These are phyloP conservation scores for Pyricularia pennisetigena DNA, from an alignment of 2,329 filamentous ascomycete species.

Conservation along the genomic window DNA sequence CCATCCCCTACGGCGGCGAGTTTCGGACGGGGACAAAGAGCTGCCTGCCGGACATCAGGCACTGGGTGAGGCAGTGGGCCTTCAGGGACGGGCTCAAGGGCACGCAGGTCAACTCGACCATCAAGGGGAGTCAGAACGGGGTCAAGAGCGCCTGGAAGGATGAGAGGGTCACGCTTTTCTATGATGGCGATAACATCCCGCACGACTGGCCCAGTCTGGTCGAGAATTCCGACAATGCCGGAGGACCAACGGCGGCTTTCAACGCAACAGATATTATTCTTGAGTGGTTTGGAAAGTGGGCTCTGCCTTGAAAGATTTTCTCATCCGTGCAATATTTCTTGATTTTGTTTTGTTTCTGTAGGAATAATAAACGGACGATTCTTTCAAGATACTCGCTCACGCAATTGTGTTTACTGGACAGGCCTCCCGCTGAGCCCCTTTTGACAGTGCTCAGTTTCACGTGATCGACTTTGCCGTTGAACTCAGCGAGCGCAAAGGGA, in stretches of 20 bases:
- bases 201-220: constrained; percentile 5
- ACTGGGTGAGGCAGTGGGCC: constrained; percentile 31
- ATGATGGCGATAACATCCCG: background rate
- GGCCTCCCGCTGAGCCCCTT: no score
- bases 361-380: background rate
- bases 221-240: constrained; percentile 1
- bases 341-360: background rate
- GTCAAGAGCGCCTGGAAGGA: constrained; percentile 1
- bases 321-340: background rate
- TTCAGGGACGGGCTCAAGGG: constrained; percentile 20
- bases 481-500: background rate
- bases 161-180: background rate
- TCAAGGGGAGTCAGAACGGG: background rate
- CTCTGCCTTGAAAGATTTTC: background rate
- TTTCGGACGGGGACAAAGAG: constrained; percentile 28
- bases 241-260: background rate
- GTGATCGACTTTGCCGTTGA: background rate
- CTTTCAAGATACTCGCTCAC: background rate
- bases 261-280: constrained; percentile 2
- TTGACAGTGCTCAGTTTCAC: no score
- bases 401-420: background rate
- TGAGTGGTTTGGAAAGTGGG: background rate
- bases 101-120: background rate
- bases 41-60: constrained; percentile 25
- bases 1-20: constrained; percentile 31